Conservation (phyloP, 139 green algal genomes). For the Auxenochlorella protothecoides region DNA sequence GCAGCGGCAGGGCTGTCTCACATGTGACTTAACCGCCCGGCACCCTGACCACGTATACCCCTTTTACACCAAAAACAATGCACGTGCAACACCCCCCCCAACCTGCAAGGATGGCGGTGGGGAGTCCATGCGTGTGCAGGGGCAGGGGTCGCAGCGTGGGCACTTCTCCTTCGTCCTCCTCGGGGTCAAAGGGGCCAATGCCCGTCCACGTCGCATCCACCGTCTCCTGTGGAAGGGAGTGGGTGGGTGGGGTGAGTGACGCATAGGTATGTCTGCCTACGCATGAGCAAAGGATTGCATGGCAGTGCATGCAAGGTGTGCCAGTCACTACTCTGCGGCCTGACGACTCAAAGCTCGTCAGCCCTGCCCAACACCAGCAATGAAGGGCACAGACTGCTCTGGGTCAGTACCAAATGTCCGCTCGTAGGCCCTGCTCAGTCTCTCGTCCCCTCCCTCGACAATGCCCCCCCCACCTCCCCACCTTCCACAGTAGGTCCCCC, state of each 20-base stretch:
- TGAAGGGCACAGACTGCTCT: too few species aligned
- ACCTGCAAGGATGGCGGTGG: constrained; percentile 49
- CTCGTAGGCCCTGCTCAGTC: not conserved
- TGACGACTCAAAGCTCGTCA: too few species aligned
- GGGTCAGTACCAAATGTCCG: too few species aligned
- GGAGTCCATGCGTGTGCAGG: constrained; percentile 43
- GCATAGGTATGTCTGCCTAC: not conserved
- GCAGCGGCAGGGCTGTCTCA: too few species aligned
- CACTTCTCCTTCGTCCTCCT: constrained; percentile 7
- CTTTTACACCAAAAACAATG: too few species aligned
- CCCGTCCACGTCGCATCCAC: constrained; percentile 2
- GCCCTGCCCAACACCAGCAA: too few species aligned
- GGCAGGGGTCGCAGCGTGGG: constrained; percentile 64
- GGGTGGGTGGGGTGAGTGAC: not conserved
- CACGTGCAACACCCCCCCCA: not conserved
- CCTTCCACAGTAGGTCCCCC: constrained; percentile 54
- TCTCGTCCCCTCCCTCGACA: not conserved
- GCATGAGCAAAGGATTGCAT: not conserved
- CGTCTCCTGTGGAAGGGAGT: not conserved
- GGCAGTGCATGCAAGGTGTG: too few species aligned
- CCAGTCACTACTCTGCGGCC: too few species aligned
- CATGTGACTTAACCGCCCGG: too few species aligned
- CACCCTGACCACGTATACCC: too few species aligned
- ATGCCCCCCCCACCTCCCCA: constrained; percentile 3
- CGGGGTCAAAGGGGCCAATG: not conserved